These are phyloP conservation scores for Wilcoxina mikolae DNA, from an alignment of 495 filamentous ascomycete species.

Conservation along the genomic window DNA sequence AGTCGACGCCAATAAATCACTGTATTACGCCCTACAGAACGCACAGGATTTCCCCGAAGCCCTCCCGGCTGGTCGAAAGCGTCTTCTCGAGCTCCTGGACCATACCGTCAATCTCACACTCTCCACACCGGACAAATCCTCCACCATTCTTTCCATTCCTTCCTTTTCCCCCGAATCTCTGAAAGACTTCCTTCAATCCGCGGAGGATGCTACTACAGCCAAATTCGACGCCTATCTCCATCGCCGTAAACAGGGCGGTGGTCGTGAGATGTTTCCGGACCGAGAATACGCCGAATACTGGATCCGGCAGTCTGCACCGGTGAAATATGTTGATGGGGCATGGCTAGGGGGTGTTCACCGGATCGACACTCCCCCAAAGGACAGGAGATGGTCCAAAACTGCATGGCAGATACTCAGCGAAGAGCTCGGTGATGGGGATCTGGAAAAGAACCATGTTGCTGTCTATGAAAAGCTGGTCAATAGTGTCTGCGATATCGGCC, in stretches of 20 bases:
- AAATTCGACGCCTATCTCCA: conserved; percentile 30
- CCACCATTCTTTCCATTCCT: conserved; percentile 30
- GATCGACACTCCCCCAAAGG: conserved; percentile 29
- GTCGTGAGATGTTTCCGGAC: conserved; percentile 30
- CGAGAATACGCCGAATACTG: conserved; percentile 32
- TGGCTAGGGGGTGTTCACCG: conserved; percentile 38
- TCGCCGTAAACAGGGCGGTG: conserved; percentile 23
- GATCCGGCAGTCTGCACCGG: conserved; percentile 33
- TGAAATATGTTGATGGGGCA: conserved; percentile 39
- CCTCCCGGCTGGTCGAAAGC: conserved; percentile 25
- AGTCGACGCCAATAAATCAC: conserved; percentile 13
- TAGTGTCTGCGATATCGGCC: conserved; percentile 23
- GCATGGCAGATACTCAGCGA: conserved; percentile 40
- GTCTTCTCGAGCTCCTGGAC: conserved; percentile 28
- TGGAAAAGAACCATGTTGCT: conserved; percentile 35
- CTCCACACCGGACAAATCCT: neutral
- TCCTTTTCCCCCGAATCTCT: conserved; percentile 26
- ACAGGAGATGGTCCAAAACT: conserved; percentile 31
- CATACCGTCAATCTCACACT: conserved; percentile 23
- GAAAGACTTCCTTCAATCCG: conserved; percentile 26
- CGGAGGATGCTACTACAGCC: conserved; percentile 24
- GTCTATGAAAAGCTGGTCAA: conserved; percentile 34
- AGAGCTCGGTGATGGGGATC: conserved; percentile 39
- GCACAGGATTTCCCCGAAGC: conserved; percentile 31
- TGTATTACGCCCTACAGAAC: conserved; percentile 35